Evolutionary conservation across 345 rosid species (phyloP), one percentile per base, ranked within the genome.

Genomic region (Linum trigynum): DNA sequence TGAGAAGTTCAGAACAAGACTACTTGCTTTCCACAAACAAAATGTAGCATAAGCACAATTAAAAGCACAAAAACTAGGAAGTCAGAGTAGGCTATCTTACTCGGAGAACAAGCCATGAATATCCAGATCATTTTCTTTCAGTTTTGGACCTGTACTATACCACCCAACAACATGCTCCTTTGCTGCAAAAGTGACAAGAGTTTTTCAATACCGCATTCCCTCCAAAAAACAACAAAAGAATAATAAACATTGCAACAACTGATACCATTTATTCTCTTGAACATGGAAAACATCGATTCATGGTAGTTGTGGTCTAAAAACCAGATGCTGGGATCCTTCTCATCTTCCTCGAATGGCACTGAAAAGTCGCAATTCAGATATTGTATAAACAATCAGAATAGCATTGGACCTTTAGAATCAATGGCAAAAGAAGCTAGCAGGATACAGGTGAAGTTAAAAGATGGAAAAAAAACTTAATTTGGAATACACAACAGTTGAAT

Each of bases 281-380:
- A 90, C 99, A 94, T 90, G 59, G 94, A 86, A 76, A 83, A 90
- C 99, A 94, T 88, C 0, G 97, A 80, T 71, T 88, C 99, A 43
- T 90, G 99, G 82, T 94, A 94, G 74, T 90, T 94, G 76, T 90
- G 97, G 82, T 94, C 96, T 68, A 94, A 85, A 80, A 90, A 94
- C 99, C 97, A 94, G 10, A 94, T 90, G 75, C 88, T 78, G 2
- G 95, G 67, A 68, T 90, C 97, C 75, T 86, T 94, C 39, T 90
- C 97, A 70, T 94, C 99, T 77, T 94, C 99, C 77, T 94, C 99
- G 55, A 90, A 90, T 5, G 99, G 99, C 67, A 94, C 96, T 94
- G 84, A 61, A 68, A 76, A 70, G 16, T 36, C 2, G 37, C 53
- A 40, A 62, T 66, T 40, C 50, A 65, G 38, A 64, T 39, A 32